Evolutionary conservation across 495 filamentous ascomycete genomes (phyloP), one percentile per base, ranked within the genome.

Genomic region (Penicillium crystallinum): DNA sequence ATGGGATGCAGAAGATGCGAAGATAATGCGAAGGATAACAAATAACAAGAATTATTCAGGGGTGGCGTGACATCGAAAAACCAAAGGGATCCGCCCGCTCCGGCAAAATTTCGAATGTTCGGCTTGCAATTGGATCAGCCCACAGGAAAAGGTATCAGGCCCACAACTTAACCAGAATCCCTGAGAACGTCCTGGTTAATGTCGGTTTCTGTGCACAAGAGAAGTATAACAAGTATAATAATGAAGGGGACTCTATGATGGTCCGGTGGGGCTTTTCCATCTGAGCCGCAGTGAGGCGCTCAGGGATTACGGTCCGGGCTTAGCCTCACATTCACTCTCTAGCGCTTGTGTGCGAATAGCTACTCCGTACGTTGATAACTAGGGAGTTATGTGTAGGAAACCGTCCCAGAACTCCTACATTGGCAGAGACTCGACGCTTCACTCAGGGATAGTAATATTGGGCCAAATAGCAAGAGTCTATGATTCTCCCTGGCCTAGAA

Each of bases 51-150:
- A 39, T 37, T 53, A 38, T 27, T 52, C 29, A 52, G 23, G 41
- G 23, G 48, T 52, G 49, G 41, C 41, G 50, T 53, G 50, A 46
- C 48, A 41, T 23, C 23, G 25, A 38, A 38, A 50, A 6, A 5
- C 30, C 6, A 34, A 29, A 37, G 25, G 41, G 50, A 53, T 46
- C 50, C 50, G 50, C 50, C 31, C 23, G 21, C 42, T 53, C 50
- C 41, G 50, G 41, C 22, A 53, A 42, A 41, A 35, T 41, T 41
- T 50, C 29, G 30, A 50, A 29, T 30, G 3, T 4, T 34, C 31
- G 11, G 11, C 29, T 47, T n/a, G 7, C 42, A 14, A 45, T 30
- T 45, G 42, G 19, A 42, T 42, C 48, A 50, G 38, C 23, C 27
- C 27, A 41, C 27, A 35, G 27, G 9, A 19, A 19, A 27, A n/a